Base-by-base conservation (phyloP, 345 rosid genomes). In the Boechera divaricarpa region DNA sequence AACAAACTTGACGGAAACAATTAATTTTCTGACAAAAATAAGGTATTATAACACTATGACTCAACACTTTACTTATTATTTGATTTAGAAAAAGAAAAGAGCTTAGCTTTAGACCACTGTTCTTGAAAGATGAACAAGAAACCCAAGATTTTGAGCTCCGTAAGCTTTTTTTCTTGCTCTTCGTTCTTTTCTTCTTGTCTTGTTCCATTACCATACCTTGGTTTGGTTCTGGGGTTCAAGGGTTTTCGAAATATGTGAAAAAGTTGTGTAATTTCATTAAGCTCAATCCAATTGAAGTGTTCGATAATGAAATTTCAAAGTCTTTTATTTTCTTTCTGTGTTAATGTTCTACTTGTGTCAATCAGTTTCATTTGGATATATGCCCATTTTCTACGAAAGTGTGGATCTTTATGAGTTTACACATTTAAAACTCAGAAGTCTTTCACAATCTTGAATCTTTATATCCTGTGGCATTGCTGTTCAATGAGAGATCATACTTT, bases 81-180 rank as follows among this genome's bases (percentile, higher is more conserved):
- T 73, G 29, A 29, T 62, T 26, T 6, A 3, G 7, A 10, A 44
- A 59, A 13, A 21, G 24, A 10, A 60, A 47, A 41, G 48, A 71
- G 67, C 16, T 39, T 60, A 18, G 47, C 66, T 13, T 41, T 6
- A 28, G 36, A 44, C 38, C 56, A 45, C 52, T 70, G 31, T 63
- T 62, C 16, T 54, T 54, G 58, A 77, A 54, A 38, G 18, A 63
- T 77, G 65, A 70, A 70, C 63, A 71, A 78, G 65, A 72, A 78
- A 65, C 48, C n/a, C 68, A 78, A 66, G 63, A 72, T 24, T 72
- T 66, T 38, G 77, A 72, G 57, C 73, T 78, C 77, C 55, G 81
- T 78, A 72, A 78, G 81, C 41, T 55, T 62, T 39, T 41, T 10
- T 3, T 53, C 3, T 24, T 53, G 42, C 16, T 66, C 13, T 39